Base-by-base conservation (phyloP, 805 yeast genomes). In the Torulaspora gathmanii region DNA sequence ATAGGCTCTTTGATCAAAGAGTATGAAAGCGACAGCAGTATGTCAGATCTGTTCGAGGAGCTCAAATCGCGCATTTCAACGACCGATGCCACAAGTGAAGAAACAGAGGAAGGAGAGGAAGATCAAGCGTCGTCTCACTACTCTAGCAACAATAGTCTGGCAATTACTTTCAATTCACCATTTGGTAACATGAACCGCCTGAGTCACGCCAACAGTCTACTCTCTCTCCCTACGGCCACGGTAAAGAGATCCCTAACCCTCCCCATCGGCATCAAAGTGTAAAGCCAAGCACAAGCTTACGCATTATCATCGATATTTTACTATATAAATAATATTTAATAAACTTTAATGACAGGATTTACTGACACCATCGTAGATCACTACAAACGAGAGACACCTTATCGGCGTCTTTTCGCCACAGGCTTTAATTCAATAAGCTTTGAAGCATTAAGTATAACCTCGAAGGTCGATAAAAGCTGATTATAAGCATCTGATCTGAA, bases 211-310 rank as follows among this genome's bases (percentile, higher is more conserved):
- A 37, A 45, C 13, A 57, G 61, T 43, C 29, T 53, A 15, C 33
- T 58, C n/a, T 54, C 61, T 1, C 39, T 58, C 6, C 47, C 55
- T 3, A 33, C 44, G 13, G 35, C 40, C 8, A 36, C 50, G 7
- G 58, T 63, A 2, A 55, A 45, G 27, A 54, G 68, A 41, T 58
- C 65, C 1, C 46, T 62, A 26, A 63, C 67, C 3, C 42, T 62
- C 13, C 68, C 68, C 4, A 51, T 61, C 9, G 60, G 64, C n/a
- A 46, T 63, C 26, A 59, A 52, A 25, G 52, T 62, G 4, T 61
- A 49, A 40, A n/a, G 22, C 5, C 19, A 23, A 17, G 16, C 27
- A 7, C 3, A 10, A 17, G 19, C 30, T 2, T n/a, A 11, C 11
- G 11, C 28, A 22, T 22, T 6, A 22, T 7, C 25, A 22, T 22